Conservation (phyloP, 192 early-diverging fungal species). For the Backusella parvicylindrica region DNA sequence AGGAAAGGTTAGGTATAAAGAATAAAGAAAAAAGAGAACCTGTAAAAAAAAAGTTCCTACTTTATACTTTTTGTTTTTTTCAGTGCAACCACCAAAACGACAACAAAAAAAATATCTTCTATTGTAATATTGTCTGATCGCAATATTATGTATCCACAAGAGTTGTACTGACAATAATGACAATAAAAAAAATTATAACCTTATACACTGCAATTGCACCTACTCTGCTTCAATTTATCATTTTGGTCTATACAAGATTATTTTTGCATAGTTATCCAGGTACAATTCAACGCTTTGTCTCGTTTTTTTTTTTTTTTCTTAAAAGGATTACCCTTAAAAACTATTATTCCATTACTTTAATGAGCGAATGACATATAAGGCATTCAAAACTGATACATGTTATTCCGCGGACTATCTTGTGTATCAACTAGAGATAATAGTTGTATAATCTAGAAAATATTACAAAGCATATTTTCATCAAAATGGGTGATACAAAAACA, state of each 20-base stretch:
- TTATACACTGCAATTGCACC: neutral
- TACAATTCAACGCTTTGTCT: neutral
- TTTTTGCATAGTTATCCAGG: neutral
- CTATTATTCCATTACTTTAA: neutral
- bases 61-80: neutral
- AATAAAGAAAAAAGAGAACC: conserved; percentile 1
- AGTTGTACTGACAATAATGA: neutral
- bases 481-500: neutral
- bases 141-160: neutral
- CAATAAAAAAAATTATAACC: neutral
- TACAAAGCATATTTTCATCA: neutral
- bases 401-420: neutral
- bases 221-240: neutral
- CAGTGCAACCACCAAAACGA: neutral
- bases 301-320: no score
- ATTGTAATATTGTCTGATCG: neutral
- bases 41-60: neutral
- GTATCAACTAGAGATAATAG: neutral
- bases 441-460: neutral
- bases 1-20: neutral
- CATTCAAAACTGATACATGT: neutral
- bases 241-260: neutral
- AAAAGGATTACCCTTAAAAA: neutral
- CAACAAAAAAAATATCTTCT: neutral
- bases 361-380: neutral